Base-by-base conservation (phyloP, 345 rosid genomes). In the Eucalyptus fibrosa region DNA sequence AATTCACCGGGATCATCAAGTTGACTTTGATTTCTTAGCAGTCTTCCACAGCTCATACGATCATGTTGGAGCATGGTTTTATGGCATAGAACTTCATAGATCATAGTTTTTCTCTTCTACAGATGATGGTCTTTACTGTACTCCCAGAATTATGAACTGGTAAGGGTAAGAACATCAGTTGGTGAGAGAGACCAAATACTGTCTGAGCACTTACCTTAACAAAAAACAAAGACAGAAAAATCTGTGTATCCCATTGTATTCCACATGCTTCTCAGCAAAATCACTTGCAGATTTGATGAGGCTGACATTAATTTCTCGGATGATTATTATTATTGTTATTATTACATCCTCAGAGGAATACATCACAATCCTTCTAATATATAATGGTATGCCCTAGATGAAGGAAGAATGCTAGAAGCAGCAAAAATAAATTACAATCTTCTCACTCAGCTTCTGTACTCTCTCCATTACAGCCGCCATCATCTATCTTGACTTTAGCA, bases 401-500 rank as follows among this genome's bases (percentile, higher is more conserved):
- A 86, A 86, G 40, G 81, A 69, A 69, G 5, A 69, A 69, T 69
- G 81, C 42, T 32, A 67, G 5, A 67, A 32, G 80, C 42, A 72
- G 82, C 82, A 34, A 72, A 72, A 72, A 42, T 40, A 40, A 40
- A 77, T 40, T 40, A 40, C 47, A 77, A 77, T 77, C 47, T 86
- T 50, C 62, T 86, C 59, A 86, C 56, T 47, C 87, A 50, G 56
- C 87, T 32, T 53, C 72, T 40, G 32, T 44, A 11, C 34, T 50
- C 56, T 51, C 56, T 50, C 37, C 32, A 69, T 62, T 55, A 34
- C 56, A 40, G 47, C 89, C 91, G 47, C 89, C 92, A 18, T 88
- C 91, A 23, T 87, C 93, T 62, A 94, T 94, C 93, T 92, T 94
- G 87, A 94, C 91, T 93, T 96, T 96, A 42, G 90, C 60, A 72